Evolutionary conservation across 2,329 filamentous ascomycete genomes (phyloP).

Genomic region (Cadophora sp.): DNA sequence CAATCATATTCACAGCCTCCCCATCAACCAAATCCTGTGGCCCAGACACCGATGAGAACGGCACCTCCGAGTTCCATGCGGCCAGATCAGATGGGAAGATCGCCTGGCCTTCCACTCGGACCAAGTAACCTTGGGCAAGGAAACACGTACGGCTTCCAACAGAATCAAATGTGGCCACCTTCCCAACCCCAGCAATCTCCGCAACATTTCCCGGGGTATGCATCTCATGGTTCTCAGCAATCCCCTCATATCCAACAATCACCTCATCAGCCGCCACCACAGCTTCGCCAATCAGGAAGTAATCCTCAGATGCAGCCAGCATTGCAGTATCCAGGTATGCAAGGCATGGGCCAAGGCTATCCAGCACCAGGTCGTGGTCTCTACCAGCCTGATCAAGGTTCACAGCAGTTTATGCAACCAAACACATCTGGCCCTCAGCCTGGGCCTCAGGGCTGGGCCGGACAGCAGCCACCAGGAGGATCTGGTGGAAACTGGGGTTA

Average conservation of each 20-base stretch:
- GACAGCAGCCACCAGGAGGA: slow-evolving; percentile 40
- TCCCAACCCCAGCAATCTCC: slow-evolving; percentile 68
- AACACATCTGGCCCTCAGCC: slow-evolving; percentile 49
- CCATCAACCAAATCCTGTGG: slow-evolving; percentile 74
- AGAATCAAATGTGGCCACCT: slow-evolving; percentile 67
- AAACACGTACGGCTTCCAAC: slow-evolving; percentile 65
- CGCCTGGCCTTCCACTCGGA: slow-evolving; percentile 64
- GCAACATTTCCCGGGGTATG: slow-evolving; percentile 61
- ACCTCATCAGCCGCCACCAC: slow-evolving; percentile 63
- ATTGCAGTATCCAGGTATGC: slow-evolving; percentile 70
- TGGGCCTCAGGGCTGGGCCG: slow-evolving; percentile 43
- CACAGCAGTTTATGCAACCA: slow-evolving; percentile 72
- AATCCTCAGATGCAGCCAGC: slow-evolving; percentile 62
- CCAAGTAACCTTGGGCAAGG: slow-evolving; percentile 59
- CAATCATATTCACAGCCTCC: slow-evolving; percentile 74
- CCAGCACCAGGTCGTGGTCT: slow-evolving; percentile 61
- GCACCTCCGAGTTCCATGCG: slow-evolving; percentile 65
- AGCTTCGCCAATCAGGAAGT: slow-evolving; percentile 63
- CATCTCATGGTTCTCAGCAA: slow-evolving; percentile 52
- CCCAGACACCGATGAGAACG: slow-evolving; percentile 75
- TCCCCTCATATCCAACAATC: slow-evolving; percentile 50
- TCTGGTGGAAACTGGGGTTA: slow-evolving; percentile 42
- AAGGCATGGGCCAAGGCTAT: slow-evolving; percentile 64
- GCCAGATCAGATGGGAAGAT: slow-evolving; percentile 68
- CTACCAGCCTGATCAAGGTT: slow-evolving; percentile 67